Evolutionary conservation across 1,284 basidiomycete genomes (phyloP).

Genomic region (Coriolopsis trogii): DNA sequence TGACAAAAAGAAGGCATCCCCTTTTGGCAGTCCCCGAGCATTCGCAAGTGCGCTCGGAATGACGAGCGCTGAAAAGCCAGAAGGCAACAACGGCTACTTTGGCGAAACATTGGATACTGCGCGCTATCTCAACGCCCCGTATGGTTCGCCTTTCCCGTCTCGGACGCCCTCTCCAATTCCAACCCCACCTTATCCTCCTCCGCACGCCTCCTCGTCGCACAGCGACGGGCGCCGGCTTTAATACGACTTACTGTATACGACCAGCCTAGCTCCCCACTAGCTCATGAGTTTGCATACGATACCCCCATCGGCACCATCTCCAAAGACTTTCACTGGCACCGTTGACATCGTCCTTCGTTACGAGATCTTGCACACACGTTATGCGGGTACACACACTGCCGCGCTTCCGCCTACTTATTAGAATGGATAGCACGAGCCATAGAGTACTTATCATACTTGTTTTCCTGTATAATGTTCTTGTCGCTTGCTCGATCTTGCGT

Average conservation of each 20-base stretch:
- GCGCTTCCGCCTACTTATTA: slow-evolving; percentile 1
- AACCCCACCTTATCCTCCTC: slow-evolving; percentile 33
- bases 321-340: slow-evolving; percentile 25
- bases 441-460: slow-evolving; percentile 25
- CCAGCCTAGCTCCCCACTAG: slow-evolving; percentile 34
- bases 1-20: slow-evolving; percentile 48
- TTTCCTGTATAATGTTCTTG: slow-evolving; percentile 24
- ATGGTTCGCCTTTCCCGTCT: slow-evolving; percentile 67
- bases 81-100: slow-evolving; percentile 40
- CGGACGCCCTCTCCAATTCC: slow-evolving; percentile 58
- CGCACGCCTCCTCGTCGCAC: slow-evolving; percentile 21
- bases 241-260: slow-evolving; percentile 30
- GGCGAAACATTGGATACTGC: slow-evolving; percentile 53
- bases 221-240: slow-evolving; percentile 27
- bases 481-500: slow-evolving; percentile 2
- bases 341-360: slow-evolving; percentile 29
- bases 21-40: slow-evolving; percentile 52
- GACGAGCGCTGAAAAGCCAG: slow-evolving; percentile 36
- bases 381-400: slow-evolving; percentile 24
- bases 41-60: slow-evolving; percentile 51
- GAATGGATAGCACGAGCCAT: slow-evolving; percentile 24
- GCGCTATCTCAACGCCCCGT: slow-evolving; percentile 64
- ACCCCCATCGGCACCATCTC: slow-evolving; percentile 27
- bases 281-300: slow-evolving; percentile 33
- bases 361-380: slow-evolving; percentile 29